phyloP scores from a whole-genome alignment of 2,329 filamentous ascomycete genomes.

The Diaporthe ilicicola region DNA sequence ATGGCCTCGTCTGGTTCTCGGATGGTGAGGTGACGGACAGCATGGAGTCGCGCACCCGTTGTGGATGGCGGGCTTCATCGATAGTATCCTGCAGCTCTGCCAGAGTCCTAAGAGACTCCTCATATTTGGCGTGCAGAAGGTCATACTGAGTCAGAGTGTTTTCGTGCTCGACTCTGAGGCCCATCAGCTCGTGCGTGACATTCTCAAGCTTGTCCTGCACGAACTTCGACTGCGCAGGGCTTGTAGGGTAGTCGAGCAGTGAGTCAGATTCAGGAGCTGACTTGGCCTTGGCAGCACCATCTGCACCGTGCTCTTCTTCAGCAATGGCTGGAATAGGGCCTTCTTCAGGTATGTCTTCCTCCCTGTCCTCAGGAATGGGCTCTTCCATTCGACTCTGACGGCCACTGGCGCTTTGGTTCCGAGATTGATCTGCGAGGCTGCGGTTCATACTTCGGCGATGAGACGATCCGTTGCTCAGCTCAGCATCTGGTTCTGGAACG shows the following conservation, averaged over 20 bases:
- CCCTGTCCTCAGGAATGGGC: constrained; percentile 62
- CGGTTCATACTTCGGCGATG: constrained; percentile 53
- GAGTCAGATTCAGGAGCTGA: constrained; percentile 26
- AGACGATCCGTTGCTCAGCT: constrained; percentile 49
- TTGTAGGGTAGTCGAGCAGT: constrained; percentile 59
- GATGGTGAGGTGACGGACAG: constrained; percentile 61
- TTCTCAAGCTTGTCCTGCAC: constrained; percentile 92
- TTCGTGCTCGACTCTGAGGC: constrained; percentile 91
- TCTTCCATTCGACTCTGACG: constrained; percentile 63
- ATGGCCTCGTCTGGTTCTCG: constrained; percentile 65
- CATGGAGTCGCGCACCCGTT: constrained; percentile 62
- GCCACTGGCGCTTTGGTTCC: constrained; percentile 62
- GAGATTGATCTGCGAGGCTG: constrained; percentile 58
- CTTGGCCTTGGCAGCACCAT: constrained; percentile 46
- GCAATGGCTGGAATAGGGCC: constrained; percentile 31
- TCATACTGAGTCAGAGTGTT: constrained; percentile 83
- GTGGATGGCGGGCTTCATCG: constrained; percentile 78
- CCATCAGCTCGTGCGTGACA: constrained; percentile 90
- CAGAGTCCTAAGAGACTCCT: constrained; percentile 83
- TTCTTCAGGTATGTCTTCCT: constrained; percentile 45
- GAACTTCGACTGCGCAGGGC: constrained; percentile 82
- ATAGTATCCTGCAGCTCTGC: constrained; percentile 86
- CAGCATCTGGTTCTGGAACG: constrained; percentile 47
- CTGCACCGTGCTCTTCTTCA: constrained; percentile 43
- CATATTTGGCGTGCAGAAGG: constrained; percentile 85